Base-by-base conservation (phyloP, 1,139 yeast species). In the Suhomyces anneliseae region DNA sequence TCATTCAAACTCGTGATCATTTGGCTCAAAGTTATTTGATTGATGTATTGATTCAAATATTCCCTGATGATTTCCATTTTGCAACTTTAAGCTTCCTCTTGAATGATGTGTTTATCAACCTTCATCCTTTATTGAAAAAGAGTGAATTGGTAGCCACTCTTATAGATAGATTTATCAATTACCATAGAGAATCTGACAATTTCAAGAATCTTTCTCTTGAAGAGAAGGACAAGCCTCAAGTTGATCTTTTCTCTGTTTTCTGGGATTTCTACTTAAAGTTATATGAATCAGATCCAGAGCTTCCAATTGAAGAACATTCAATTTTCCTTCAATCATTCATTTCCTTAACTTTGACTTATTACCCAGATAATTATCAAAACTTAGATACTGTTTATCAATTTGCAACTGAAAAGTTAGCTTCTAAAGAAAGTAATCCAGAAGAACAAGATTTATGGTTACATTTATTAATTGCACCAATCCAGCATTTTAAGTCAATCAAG, bases 61-160 rank as follows among this genome's bases (percentile, higher is more conserved):
- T 95, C 69, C 97, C 99, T 0, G 97, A 90, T 57, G 89, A 87
- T 53, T 92, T 87, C 66, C 99, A 93, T 60, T 72, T 90, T 52
- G 78, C 79, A 27, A 89, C 98, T 0, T 72, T 93, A 55, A 82
- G 83, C 45, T 70, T 73, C 36, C 80, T 90, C 53, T 74, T 93
- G 55, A 79, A 78, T 41, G 79, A 88, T 2, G 82, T 90, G 0
- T 76, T 86, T 49, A 72, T 81, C 43, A 66, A 68, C 46, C 73
- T 93, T 53, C 85, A 84, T 60, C 93, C 95, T 1, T 74, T 78
- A 46, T 85, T 90, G 24, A 79, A 83, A 45, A 77, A 87, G 50
- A 81, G 84, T 46, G 85, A 81, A 52, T 78, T 92, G 41, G 76
- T 90, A 24, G 68, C 81, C 26, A 79, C 92, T 1, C 72, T 93